Base-by-base conservation (phyloP, 345 rosid species). In the Aquilaria sinensis region DNA sequence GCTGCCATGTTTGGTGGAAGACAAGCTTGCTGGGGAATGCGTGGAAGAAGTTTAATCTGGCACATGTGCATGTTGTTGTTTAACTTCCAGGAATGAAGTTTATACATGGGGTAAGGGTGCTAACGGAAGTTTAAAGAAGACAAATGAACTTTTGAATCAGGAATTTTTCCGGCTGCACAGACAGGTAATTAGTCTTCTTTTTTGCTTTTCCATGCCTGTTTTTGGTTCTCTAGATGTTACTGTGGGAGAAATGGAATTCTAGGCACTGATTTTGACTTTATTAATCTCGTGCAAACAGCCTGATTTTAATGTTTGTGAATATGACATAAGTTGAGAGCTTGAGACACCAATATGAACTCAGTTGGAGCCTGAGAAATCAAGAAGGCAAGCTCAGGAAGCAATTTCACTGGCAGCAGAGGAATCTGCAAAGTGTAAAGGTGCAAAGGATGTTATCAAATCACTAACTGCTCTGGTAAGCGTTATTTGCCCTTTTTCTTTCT, bases 391-490 rank as follows among this genome's bases (percentile, higher is more conserved):
- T n/a, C 89, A 88, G 76, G 96, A 94, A 77, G 92, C 97, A 47
- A 68, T 76, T 81, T 74, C 66, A 47, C 51, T 81, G 66, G 95
- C 91, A 70, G 74, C 88, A 9, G 96, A 88, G 52, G 97, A 90
- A 76, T 78, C 99, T 12, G 78, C 85, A 31, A 94, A 86, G 75
- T 83, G 92, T 55, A 85, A 77, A 82, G 92, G 89, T 57, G 95
- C 96, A 69, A 94, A 90, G 78, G 99, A 94, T 61, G 99, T 90
- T 64, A 90, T 94, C 61, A 94, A 85, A 74, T 94, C 96, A 12
- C 85, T 94, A 49, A 94, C 97, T 58, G 83, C 89, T 47, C 97
- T 86, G 96, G 99, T 88, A 60, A 62, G 47, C 57, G 73, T 63
- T 66, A 1, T 23, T 23, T 23, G 1, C 1, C 23, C 23, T 23